These are phyloP conservation scores for Cubamyces lactineus DNA, from an alignment of 768 basidiomycete genomes.

Conservation along the genomic window DNA sequence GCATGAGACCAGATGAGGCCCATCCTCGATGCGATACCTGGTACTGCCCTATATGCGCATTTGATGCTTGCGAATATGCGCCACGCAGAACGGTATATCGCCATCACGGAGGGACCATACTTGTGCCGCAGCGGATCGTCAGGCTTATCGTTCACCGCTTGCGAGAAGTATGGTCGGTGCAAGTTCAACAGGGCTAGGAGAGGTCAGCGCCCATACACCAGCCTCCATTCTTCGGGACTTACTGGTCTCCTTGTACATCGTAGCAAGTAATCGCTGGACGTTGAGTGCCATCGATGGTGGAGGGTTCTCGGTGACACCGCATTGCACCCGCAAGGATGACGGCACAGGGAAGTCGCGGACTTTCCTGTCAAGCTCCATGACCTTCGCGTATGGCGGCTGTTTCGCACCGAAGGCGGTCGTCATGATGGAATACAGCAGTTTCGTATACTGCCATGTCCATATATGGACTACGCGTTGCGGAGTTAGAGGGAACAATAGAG, in stretches of 20 bases:
- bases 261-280: conserved; percentile 28
- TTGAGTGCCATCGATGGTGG: conserved; percentile 18
- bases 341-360: conserved; percentile 56
- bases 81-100: conserved; percentile 75
- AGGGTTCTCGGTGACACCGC: conserved; percentile 21
- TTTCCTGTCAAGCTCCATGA: conserved; percentile 53
- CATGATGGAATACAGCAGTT: conserved; percentile 54
- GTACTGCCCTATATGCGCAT: conserved; percentile 44
- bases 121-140: conserved; percentile 59
- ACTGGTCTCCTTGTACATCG: conserved; percentile 37
- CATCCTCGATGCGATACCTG: conserved; percentile 48
- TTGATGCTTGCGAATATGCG: conserved; percentile 56
- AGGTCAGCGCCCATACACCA: not conserved
- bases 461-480: conserved; percentile 46
- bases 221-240: not conserved
- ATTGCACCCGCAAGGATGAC: conserved; percentile 43
- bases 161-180: conserved; percentile 69
- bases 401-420: conserved; percentile 50
- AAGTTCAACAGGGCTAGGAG: conserved; percentile 59
- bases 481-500: not conserved
- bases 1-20: conserved; percentile 67
- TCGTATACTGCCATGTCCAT: conserved; percentile 60
- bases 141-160: conserved; percentile 63
- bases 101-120: conserved; percentile 71
- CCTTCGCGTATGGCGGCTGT: conserved; percentile 43